These are phyloP conservation scores for Bipolaris zeicola DNA, from an alignment of 2,329 filamentous ascomycete species.

Conservation along the genomic window DNA sequence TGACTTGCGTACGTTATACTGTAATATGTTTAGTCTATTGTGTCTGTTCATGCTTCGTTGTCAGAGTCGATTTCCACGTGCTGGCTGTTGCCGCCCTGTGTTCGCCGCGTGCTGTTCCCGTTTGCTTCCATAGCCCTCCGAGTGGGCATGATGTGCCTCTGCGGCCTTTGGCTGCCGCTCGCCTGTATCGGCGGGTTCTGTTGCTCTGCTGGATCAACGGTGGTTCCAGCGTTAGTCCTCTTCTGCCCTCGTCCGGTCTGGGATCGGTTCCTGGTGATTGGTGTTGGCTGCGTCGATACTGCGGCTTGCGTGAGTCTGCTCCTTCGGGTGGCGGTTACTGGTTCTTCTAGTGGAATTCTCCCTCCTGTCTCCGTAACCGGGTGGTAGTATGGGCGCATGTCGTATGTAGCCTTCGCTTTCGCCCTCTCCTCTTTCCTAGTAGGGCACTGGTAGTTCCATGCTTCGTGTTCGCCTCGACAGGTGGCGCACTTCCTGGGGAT, in stretches of 20 bases:
- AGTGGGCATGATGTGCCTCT: constrained; percentile 9
- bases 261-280: constrained; percentile 6
- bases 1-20: constrained; percentile 29
- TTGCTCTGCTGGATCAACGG: neutral
- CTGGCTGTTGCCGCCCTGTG: constrained; percentile 8
- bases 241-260: constrained; percentile 12
- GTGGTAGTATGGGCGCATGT: constrained; percentile 15
- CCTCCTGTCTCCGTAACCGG: neutral
- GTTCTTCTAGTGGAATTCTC: no score
- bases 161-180: constrained; percentile 8
- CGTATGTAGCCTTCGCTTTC: constrained; percentile 19
- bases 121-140: constrained; percentile 15
- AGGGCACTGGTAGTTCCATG: constrained; percentile 18
- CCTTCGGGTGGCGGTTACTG: neutral
- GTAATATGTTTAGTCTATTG: constrained; percentile 25
- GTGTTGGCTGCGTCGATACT: neutral
- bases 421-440: constrained; percentile 21
- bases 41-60: constrained; percentile 18
- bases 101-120: constrained; percentile 1
- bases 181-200: neutral
- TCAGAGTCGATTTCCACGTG: constrained; percentile 17
- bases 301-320: constrained; percentile 1
- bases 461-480: constrained; percentile 20
- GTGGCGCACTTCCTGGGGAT: constrained; percentile 18
- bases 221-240: constrained; percentile 9